Percentiles rank a stretch among this genome's conserved stretches.
Evolutionary conservation across 495 filamentous ascomycete genomes (phyloP).

Genomic region (Friedmanniomyces simplex): DNA sequence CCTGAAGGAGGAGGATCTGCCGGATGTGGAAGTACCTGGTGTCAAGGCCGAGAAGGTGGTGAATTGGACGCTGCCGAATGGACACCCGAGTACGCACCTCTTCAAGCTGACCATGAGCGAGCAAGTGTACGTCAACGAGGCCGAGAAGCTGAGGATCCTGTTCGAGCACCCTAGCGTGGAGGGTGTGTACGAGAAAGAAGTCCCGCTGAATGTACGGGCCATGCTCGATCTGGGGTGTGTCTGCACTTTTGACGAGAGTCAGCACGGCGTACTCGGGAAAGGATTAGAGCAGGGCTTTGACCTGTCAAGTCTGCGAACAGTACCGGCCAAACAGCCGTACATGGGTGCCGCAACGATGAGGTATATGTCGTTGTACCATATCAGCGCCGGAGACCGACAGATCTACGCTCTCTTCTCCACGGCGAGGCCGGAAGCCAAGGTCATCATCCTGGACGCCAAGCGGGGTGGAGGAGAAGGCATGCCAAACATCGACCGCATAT

Average conservation of each 20-base stretch:
- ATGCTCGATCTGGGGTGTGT: conserved; percentile 79
- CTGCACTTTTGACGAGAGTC: conserved; percentile 90
- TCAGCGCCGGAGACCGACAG: conserved; percentile 79
- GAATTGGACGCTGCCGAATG: conserved; percentile 84
- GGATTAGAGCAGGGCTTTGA: conserved; percentile 93
- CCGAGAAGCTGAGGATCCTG: conserved; percentile 66
- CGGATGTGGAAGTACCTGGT: conserved; percentile 77
- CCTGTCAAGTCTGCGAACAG: conserved; percentile 59
- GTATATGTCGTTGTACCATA: conserved; percentile 86
- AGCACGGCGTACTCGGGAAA: conserved; percentile 82
- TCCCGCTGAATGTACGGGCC: conserved; percentile 74
- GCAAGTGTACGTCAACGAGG: conserved; percentile 71
- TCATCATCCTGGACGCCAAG: conserved; percentile 71
- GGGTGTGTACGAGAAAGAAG: conserved; percentile 88
- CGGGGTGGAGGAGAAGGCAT: conserved; percentile 66
- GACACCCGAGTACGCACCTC: conserved; percentile 83
- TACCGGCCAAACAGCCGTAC: conserved; percentile 58
- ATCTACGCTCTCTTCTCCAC: conserved; percentile 92
- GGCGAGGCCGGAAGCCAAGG: conserved; percentile 62
- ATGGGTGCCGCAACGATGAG: conserved; percentile 54
- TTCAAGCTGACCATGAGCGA: conserved; percentile 89
- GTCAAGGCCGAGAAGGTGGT: conserved; percentile 79
- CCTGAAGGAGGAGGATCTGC: conserved; percentile 72
- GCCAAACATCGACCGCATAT: conserved; percentile 85
- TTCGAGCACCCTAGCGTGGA: conserved; percentile 92